Evolutionary conservation across 176 grass and related monocot genomes (phyloP).

Genomic region (Leersia perrieri): DNA sequence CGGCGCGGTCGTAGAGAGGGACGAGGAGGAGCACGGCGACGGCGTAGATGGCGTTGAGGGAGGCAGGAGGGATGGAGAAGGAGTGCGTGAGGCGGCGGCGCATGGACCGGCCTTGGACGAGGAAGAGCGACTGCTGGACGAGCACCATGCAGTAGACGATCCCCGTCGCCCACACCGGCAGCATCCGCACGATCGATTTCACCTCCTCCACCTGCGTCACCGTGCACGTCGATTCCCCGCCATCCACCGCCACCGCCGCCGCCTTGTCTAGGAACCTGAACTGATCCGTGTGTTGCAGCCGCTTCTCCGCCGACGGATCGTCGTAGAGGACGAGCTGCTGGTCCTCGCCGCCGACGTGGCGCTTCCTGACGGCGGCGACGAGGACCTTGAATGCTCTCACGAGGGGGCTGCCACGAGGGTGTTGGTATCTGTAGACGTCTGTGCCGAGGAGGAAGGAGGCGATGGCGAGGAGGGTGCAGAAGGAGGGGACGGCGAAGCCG

Average conservation of each 20-base stretch:
- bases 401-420: slow-evolving; percentile 51
- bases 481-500: slow-evolving; percentile 46
- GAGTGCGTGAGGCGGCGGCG: neutral
- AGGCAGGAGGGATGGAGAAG: slow-evolving; percentile 43
- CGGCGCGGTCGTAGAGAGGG: slow-evolving; percentile 42
- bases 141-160: slow-evolving; percentile 48
- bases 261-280: slow-evolving; percentile 54
- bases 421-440: slow-evolving; percentile 40
- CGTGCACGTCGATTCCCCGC: too few relatives aligned
- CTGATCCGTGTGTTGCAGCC: neutral
- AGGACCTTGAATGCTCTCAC: slow-evolving; percentile 44
- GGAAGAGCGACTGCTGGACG: slow-evolving; percentile 47
- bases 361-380: slow-evolving; percentile 48
- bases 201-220: slow-evolving; percentile 55
- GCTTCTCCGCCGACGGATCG: neutral
- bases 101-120: slow-evolving; percentile 52
- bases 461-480: slow-evolving; percentile 41
- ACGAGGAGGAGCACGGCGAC: slow-evolving; percentile 28
- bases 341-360: too few relatives aligned
- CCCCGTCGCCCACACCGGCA: slow-evolving; percentile 49
- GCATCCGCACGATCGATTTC: slow-evolving; percentile 46
- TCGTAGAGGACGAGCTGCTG: slow-evolving; percentile 45
- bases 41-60: slow-evolving; percentile 41
- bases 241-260: too few relatives aligned
- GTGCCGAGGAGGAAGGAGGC: slow-evolving; percentile 34